Evolutionary conservation across 371 early-diverging fungal genomes (phyloP), one percentile per base, ranked within the genome.

Genomic region (Blyttiomyces sp.): DNA sequence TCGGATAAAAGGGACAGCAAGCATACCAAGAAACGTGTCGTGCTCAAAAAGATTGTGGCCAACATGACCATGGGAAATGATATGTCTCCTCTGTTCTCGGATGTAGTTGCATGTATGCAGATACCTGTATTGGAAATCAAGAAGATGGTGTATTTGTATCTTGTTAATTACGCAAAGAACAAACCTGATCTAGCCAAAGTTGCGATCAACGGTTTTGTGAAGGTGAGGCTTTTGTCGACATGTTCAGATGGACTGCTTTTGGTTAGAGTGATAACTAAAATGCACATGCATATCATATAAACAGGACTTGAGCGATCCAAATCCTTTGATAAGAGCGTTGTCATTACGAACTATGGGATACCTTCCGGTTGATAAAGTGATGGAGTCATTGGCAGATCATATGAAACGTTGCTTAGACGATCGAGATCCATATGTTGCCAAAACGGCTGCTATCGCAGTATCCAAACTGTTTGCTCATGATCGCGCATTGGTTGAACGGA

Each of bases 51-150:
- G 78, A 91, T 96, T 61, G 92, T 95, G 16, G 95, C 94, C 62
- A 95, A 96, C 68, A 96, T 98, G 96, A 95, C 98, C 9, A 92
- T 96, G 90, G 98, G 98, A 32, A 94, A 94, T 70, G 97, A 98
- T 74, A 94, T 96, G 90, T 90, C 92, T 4, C 83, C 91, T 13
- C 81, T 98, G 43, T 94, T 90, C 70, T 59, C 73, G 26, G 86
- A 88, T 54, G 85, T 88, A 23, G 62, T 88, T 17, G 80, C 69
- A 13, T 88, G 86, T 61, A 79, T 88, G 77, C 53, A 66, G 45
- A 68, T 80, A 27, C 82, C 79, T 0, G 71, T 74, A 56, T 70
- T 87, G 21, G 88, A 88, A 49, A 72, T 92, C 63, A 98, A 96
- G 74, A 96, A 96, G 81, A 89, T 96, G 86, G 93, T 96, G 26